Evolutionary conservation across 2,329 filamentous ascomycete species (phyloP), one percentile per base, ranked within the genome.

Genomic region (Talaromyces pinophilus): DNA sequence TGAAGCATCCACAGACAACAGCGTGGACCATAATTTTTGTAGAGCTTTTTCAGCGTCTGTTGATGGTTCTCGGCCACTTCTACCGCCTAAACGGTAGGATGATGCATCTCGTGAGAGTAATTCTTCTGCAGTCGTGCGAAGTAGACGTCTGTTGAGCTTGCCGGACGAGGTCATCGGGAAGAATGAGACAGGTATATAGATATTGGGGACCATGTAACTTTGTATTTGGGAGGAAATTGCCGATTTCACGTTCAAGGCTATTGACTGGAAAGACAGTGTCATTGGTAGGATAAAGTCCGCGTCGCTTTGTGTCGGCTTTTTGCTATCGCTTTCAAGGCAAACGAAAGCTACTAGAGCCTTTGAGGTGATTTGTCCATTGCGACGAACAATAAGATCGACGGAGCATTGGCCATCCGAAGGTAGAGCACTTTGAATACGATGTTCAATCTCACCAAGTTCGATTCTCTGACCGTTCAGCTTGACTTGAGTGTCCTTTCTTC

Each of bases 381-480:
- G 38, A 59, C 55, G 57, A 35, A 67, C 11, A 19, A 68, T 46
- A 3, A 68, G 38, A n/a, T 68, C 67, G 17, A 63, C 81, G 22
- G 84, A 81, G 0, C 84, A 77, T 2, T 78, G 79, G 5, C 73
- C 67, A 3, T 74, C 73, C 1, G 73, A 67, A 5, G 74, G 72
- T n/a, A 78, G 65, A 38, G 71, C 74, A n/a, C 28, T 62, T 68
- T 74, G 65, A 28, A 67, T 67, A 5, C 65, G 42, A 19, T 71
- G 68, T 64, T 81, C 79, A 15, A 81, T 76, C 66, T 80, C 79
- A 1, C 77, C 79, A 4, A 80, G 73, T 65, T 81, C 79, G 10
- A 81, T 74, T 55, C 80, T 77, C 59, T 81, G 79, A 8, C 80
- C 79, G 13, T 77, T 75, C 10, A 81, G 46, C 63, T 81, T 81